Conservation (phyloP, 2,329 filamentous ascomycete species). For the Capronia americana region DNA sequence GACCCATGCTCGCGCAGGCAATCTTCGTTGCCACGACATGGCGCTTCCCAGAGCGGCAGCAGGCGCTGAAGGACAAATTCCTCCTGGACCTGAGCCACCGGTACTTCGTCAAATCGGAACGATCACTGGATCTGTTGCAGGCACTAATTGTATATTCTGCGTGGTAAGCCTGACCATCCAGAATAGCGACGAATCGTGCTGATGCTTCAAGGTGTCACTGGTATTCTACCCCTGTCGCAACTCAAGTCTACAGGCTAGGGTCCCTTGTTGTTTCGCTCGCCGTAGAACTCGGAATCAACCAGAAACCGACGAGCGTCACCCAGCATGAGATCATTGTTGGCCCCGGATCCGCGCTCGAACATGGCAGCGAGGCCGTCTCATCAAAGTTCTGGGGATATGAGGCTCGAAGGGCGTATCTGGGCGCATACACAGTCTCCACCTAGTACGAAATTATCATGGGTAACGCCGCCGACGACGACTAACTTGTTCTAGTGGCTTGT, state of each 20-base stretch:
- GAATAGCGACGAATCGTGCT: neutral
- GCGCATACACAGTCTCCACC: constrained; percentile 22
- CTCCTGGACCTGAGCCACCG: constrained; percentile 20
- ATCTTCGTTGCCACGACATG: constrained; percentile 27
- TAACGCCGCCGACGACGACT: constrained; percentile 6
- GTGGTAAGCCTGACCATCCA: constrained; percentile 15
- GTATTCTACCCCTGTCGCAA: constrained; percentile 21
- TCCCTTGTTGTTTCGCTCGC: constrained; percentile 59
- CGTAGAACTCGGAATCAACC: constrained; percentile 26
- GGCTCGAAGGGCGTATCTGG: constrained; percentile 26
- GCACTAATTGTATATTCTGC: constrained; percentile 30
- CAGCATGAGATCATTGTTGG: constrained; percentile 32
- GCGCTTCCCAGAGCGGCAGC: constrained; percentile 21
- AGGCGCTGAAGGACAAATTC: constrained; percentile 20
- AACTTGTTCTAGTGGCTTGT: constrained; percentile 9
- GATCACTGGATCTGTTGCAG: constrained; percentile 30
- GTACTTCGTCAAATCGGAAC: constrained; percentile 27
- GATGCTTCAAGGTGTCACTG: constrained; percentile 25
- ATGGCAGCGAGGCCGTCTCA: constrained; percentile 18
- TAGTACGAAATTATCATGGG: constrained; percentile 20
- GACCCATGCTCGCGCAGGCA: constrained; percentile 28
- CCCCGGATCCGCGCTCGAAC: neutral
- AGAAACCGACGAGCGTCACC: constrained; percentile 24
- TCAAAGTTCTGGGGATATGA: constrained; percentile 30
- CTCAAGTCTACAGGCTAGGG: constrained; percentile 47